Evolutionary conservation across 305 asterid species (phyloP).

Genomic region (Ajuga reptans): DNA sequence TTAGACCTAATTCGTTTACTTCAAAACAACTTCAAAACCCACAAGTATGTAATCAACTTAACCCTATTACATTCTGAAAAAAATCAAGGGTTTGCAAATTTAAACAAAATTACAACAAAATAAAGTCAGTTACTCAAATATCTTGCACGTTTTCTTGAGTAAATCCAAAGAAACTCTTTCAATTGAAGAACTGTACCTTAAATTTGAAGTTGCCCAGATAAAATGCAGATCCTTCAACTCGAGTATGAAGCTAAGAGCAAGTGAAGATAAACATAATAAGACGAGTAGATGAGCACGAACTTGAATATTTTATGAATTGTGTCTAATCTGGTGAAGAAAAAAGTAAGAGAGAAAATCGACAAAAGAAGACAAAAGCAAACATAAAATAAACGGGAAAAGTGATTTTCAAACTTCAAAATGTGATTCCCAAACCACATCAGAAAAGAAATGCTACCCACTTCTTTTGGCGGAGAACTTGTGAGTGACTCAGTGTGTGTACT

Average conservation of each 20-base stretch:
- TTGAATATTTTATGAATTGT: conserved; percentile 13
- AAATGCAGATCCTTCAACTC: conserved; percentile 31
- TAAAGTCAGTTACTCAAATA: background rate
- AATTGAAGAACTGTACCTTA: conserved; percentile 23
- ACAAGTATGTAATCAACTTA: background rate
- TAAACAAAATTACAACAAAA: background rate
- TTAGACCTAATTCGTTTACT: conserved; percentile 15
- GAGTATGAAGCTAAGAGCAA: conserved; percentile 4
- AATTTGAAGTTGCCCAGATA: background rate
- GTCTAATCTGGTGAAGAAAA: conserved; percentile 18
- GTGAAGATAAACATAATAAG: conserved; percentile 13
- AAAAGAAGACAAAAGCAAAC: conserved; percentile 23
- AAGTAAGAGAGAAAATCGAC: conserved; percentile 12
- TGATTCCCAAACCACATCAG: conserved; percentile 19
- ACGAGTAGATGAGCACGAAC: background rate
- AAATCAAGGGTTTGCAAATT: conserved; percentile 19
- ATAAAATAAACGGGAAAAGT: conserved; percentile 7
- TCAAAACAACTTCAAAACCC: background rate
- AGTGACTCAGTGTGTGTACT: conserved; percentile 7
- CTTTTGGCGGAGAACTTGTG: conserved; percentile 18
- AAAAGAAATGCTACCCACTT: conserved; percentile 36
- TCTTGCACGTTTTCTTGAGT: background rate
- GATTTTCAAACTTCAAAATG: conserved; percentile 31
- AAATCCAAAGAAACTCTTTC: background rate
- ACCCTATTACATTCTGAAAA: conserved; percentile 14